Evolutionary conservation across 2,329 filamentous ascomycete species (phyloP).

Genomic region (Periconia sp.): DNA sequence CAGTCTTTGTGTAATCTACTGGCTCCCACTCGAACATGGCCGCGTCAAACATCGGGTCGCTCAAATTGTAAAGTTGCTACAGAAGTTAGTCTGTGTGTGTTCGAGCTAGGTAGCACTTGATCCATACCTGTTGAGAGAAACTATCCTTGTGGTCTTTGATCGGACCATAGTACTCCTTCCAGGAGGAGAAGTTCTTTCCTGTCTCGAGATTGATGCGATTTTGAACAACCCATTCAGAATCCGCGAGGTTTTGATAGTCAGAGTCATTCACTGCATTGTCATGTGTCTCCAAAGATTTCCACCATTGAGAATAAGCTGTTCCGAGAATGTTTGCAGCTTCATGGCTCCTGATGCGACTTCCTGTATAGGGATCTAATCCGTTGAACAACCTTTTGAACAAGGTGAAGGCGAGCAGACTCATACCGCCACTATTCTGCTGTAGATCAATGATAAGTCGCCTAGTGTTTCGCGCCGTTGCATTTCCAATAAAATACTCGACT

Average conservation of each 20-base stretch:
- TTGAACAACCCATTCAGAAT: slow-evolving; percentile 18
- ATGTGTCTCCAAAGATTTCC: neutral
- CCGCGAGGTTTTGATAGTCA: slow-evolving; percentile 1
- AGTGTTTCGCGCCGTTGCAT: slow-evolving; percentile 48
- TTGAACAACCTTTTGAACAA: slow-evolving; percentile 56
- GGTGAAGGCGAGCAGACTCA: slow-evolving; percentile 26
- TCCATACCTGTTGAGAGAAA: slow-evolving; percentile 35
- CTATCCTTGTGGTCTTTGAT: slow-evolving; percentile 28
- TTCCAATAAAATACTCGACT: slow-evolving; percentile 45
- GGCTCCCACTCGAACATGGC: slow-evolving; percentile 32
- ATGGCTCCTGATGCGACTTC: slow-evolving; percentile 47
- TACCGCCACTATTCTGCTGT: slow-evolving; percentile 60
- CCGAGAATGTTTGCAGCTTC: slow-evolving; percentile 26
- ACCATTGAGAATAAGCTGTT: slow-evolving; percentile 6
- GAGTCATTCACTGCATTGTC: slow-evolving; percentile 1
- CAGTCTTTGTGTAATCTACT: slow-evolving; percentile 1
- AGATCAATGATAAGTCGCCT: slow-evolving; percentile 64
- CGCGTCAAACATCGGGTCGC: slow-evolving; percentile 4
- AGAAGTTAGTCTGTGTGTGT: neutral
- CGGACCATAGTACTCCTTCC: slow-evolving; percentile 41
- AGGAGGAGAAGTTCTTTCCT: slow-evolving; percentile 40
- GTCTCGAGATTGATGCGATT: slow-evolving; percentile 20
- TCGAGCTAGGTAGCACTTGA: neutral
- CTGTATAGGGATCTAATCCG: slow-evolving; percentile 40
- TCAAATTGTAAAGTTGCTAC: slow-evolving; percentile 19